Evolutionary conservation across 2,329 filamentous ascomycete species (phyloP).

Genomic region (Aspergillus awamori): DNA sequence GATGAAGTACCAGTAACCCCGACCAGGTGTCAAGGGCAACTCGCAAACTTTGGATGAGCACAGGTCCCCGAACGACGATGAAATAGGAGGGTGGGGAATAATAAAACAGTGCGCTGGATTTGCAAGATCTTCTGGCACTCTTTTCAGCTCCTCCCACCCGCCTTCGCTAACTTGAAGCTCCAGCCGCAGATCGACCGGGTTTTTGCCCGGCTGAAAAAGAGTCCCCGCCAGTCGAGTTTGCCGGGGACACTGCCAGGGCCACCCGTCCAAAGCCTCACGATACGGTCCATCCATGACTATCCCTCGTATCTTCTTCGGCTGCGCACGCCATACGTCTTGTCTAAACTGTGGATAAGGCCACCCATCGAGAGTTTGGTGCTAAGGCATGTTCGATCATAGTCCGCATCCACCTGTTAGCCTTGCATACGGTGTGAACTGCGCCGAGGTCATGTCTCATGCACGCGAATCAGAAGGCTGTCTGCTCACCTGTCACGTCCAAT

Average conservation of each 20-base stretch:
- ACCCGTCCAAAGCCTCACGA: background rate
- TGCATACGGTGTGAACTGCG: slow-evolving; percentile 2
- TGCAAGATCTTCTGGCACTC: background rate
- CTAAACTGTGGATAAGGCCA: background rate
- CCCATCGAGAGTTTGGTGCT: background rate
- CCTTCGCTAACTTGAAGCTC: background rate
- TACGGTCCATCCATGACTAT: background rate
- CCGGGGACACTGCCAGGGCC: background rate
- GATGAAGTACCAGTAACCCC: too few species aligned
- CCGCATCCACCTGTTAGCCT: slow-evolving; percentile 3
- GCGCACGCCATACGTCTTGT: background rate
- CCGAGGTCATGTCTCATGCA: slow-evolving; percentile 7
- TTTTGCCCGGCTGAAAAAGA: background rate
- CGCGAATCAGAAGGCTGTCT: slow-evolving; percentile 7
- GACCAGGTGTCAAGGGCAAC: too few species aligned
- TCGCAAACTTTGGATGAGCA: too few species aligned
- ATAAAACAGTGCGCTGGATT: too few species aligned
- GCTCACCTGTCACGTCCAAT: background rate
- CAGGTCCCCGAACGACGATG: too few species aligned
- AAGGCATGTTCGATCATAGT: slow-evolving; percentile 2
- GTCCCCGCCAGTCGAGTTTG: background rate
- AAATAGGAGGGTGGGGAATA: too few species aligned
- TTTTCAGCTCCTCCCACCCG: background rate
- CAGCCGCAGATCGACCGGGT: background rate
- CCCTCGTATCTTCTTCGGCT: slow-evolving; percentile 1